These are phyloP conservation scores for Salinomyces thailandicus DNA, from an alignment of 2,329 filamentous ascomycete genomes.

Conservation along the genomic window DNA sequence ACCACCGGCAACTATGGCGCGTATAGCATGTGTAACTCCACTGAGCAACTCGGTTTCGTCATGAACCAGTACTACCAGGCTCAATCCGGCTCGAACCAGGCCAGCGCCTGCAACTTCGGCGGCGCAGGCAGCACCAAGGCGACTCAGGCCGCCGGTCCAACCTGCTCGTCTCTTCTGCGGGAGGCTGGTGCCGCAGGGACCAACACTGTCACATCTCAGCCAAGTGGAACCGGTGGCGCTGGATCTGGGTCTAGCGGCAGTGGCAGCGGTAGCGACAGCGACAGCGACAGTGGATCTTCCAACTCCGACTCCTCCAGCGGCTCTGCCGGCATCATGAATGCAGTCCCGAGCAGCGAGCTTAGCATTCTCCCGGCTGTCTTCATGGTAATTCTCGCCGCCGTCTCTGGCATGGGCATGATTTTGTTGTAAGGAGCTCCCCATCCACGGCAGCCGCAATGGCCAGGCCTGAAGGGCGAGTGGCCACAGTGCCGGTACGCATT, in stretches of 20 bases:
- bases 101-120: slow-evolving; percentile 59
- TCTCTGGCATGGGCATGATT: slow-evolving; percentile 25
- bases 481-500: no score
- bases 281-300: no score
- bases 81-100: slow-evolving; percentile 36
- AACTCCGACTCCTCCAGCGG: slow-evolving; percentile 12
- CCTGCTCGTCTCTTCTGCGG: slow-evolving; percentile 50
- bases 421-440: slow-evolving; percentile 16
- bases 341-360: slow-evolving; percentile 10
- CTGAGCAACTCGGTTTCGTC: slow-evolving; percentile 62
- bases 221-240: slow-evolving; percentile 32
- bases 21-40: slow-evolving; percentile 64
- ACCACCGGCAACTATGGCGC: slow-evolving; percentile 61
- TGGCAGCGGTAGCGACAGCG: slow-evolving; percentile 7
- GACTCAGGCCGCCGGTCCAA: slow-evolving; percentile 34
- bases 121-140: slow-evolving; percentile 52
- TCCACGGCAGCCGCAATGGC: no score
- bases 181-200: slow-evolving; percentile 54
- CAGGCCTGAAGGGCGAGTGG: no score
- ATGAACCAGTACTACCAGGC: slow-evolving; percentile 62
- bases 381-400: slow-evolving; percentile 16
- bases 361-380: slow-evolving; percentile 19
- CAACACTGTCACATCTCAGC: slow-evolving; percentile 42
- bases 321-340: slow-evolving; percentile 11
- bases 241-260: slow-evolving; percentile 20